Evolutionary conservation across 805 yeast species (phyloP), one percentile per base, ranked within the genome.

Genomic region (Jamesozyma gamospora): DNA sequence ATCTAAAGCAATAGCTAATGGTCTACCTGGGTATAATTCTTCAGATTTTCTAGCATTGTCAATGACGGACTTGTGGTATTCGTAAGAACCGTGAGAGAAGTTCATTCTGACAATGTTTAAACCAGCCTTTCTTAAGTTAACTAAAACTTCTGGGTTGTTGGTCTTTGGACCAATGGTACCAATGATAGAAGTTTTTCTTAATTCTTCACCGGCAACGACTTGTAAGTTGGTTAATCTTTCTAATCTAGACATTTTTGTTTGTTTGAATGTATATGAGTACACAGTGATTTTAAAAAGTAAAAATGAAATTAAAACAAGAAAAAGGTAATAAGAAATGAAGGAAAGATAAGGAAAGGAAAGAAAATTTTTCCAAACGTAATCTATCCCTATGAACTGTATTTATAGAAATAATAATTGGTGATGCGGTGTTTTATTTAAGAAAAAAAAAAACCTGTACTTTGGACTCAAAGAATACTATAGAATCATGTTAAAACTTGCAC

Each of bases 81-180:
- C 96, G 71, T 92, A 80, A 38, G 95, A 77, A 58, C 98, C 98
- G 73, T 92, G 98, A 52, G 96, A 85, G 73, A 92, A 92, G 81
- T 92, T 92, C 96, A 92, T 87, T 66, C 98, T 83, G 41, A 86
- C 97, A 63, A 92, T 85, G 78, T 90, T 92, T 56, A 92, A 75
- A 63, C 98, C 98, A 47, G 96, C 96, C 69, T 86, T 84, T 75
- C 98, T 82, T 62, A 92, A 76, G 64, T 77, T 75, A 56, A 79
- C 85, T 60, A 92, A 70, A 52, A 75, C 73, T 62, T 88, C 96
- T 51, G 81, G 88, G 55, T 71, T 66, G 78, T 92, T 92, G 69
- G 97, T 85, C 73, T 86, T 87, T 61, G 98, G 98, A 58, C 98
- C 98, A 67, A 92, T 92, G 55, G 98, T 92, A 65, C 97, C 96